A percentile compares a stretch with the other conserved stretches of the same genome.
phyloP scores from a whole-genome alignment of 306 rosid species.

The Cicer yamashitae region DNA sequence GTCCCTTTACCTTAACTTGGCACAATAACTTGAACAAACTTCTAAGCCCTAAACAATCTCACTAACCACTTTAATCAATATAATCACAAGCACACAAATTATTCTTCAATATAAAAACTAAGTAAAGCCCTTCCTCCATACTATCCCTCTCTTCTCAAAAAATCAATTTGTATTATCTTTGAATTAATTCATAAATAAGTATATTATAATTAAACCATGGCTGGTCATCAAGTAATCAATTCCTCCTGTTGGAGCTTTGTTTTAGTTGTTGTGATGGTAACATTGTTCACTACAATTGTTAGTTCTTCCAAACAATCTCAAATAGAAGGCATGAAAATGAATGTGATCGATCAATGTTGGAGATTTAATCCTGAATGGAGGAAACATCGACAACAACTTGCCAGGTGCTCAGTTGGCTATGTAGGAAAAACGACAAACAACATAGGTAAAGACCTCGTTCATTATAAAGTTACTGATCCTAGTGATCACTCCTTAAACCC shows the following conservation, averaged over 20 bases:
- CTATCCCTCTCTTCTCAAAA: background rate
- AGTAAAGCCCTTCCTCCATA: background rate
- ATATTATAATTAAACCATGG: conserved; percentile 17
- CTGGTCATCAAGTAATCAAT: background rate
- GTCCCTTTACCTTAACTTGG: background rate
- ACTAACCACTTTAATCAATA: conserved; percentile 31
- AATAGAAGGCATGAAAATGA: conserved; percentile 32
- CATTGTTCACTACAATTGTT: too few relatives aligned
- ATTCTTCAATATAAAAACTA: background rate
- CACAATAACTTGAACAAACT: conserved; percentile 30
- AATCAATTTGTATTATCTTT: background rate
- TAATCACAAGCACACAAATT: background rate
- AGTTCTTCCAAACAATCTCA: conserved; percentile 8
- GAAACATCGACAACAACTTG: conserved; percentile 30
- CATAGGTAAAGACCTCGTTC: conserved; percentile 30
- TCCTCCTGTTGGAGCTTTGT: background rate
- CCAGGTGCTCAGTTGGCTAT: conserved; percentile 41
- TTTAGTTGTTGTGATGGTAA: background rate
- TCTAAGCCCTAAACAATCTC: background rate
- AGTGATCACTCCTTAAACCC: conserved; percentile 41
- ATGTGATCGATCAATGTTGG: conserved; percentile 46
- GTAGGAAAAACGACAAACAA: conserved; percentile 45
- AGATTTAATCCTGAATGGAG: conserved; percentile 41
- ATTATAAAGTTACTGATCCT: conserved; percentile 35
- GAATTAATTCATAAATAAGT: background rate